Conservation (phyloP, 208 protist species). For the Leishmania amazonensis region DNA sequence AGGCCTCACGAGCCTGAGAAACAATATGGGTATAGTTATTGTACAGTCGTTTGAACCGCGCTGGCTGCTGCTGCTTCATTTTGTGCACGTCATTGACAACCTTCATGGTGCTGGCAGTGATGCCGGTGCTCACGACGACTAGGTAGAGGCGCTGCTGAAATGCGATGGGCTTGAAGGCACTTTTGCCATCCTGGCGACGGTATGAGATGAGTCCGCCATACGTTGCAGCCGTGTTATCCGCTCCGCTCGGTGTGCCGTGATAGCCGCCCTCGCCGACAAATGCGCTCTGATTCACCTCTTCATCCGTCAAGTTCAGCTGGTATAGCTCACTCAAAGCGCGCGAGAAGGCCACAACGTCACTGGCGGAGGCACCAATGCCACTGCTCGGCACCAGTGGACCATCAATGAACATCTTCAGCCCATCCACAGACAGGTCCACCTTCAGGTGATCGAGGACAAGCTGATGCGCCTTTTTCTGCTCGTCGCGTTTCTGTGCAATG, state of each 20-base stretch:
- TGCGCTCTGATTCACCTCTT: slow-evolving; percentile 67
- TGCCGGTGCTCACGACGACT: slow-evolving; percentile 83
- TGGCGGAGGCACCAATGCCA: slow-evolving; percentile 83
- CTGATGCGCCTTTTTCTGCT: slow-evolving; percentile 79
- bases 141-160: slow-evolving; percentile 54
- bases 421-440: slow-evolving; percentile 63
- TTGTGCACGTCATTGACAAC: slow-evolving; percentile 70
- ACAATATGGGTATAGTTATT: slow-evolving; percentile 49
- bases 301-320: slow-evolving; percentile 52
- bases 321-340: slow-evolving; percentile 82
- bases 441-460: slow-evolving; percentile 76
- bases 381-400: slow-evolving; percentile 77
- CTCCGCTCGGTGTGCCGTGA: slow-evolving; percentile 89
- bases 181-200: slow-evolving; percentile 31
- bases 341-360: slow-evolving; percentile 76
- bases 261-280: slow-evolving; percentile 83
- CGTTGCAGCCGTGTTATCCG: slow-evolving; percentile 89
- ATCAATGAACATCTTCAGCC: slow-evolving; percentile 61
- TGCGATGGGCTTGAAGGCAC: slow-evolving; percentile 42
- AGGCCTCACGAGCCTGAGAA: slow-evolving; percentile 35
- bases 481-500: slow-evolving; percentile 67
- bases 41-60: slow-evolving; percentile 48
- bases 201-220: slow-evolving; percentile 89
- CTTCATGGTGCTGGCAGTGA: slow-evolving; percentile 74
- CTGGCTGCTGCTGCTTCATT: slow-evolving; percentile 44